Conservation (phyloP, 345 rosid genomes). For the Aquilaria malaccensis region DNA sequence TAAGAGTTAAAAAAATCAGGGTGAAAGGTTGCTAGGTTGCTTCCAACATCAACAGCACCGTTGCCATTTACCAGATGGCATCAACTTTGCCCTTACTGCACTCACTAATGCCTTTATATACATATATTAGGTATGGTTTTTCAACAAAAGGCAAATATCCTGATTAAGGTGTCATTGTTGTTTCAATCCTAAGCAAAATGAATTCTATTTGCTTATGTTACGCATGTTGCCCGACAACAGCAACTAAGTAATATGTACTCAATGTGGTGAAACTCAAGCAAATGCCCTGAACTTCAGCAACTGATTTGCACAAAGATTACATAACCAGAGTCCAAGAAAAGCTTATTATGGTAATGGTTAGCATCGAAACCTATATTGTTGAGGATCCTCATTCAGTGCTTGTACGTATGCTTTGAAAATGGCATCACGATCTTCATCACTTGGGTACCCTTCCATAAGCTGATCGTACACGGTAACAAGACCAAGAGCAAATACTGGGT, state of each 20-base stretch:
- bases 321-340: neutral
- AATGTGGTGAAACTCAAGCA: neutral
- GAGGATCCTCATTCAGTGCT: slow-evolving; percentile 84
- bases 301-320: too few relatives aligned
- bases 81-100: too few relatives aligned
- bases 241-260: neutral
- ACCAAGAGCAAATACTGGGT: slow-evolving; percentile 91
- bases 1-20: neutral
- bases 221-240: too few relatives aligned
- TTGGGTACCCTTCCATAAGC: slow-evolving; percentile 98
- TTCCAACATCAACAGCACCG: neutral
- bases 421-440: slow-evolving; percentile 82
- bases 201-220: too few relatives aligned
- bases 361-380: slow-evolving; percentile 66
- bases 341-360: too few relatives aligned
- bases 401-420: slow-evolving; percentile 76
- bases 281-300: neutral
- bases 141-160: too few relatives aligned
- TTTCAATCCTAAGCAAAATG: too few relatives aligned
- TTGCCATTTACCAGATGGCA: too few relatives aligned
- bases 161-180: too few relatives aligned
- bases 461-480: slow-evolving; percentile 92
- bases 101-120: too few relatives aligned
- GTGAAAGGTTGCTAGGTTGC: neutral
- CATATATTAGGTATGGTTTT: too few relatives aligned